Percentiles rank a stretch among this genome's conserved stretches.
These are phyloP conservation scores for Cercospora zeae-maydis DNA, from an alignment of 2,329 filamentous ascomycete species.

Conservation along the genomic window DNA sequence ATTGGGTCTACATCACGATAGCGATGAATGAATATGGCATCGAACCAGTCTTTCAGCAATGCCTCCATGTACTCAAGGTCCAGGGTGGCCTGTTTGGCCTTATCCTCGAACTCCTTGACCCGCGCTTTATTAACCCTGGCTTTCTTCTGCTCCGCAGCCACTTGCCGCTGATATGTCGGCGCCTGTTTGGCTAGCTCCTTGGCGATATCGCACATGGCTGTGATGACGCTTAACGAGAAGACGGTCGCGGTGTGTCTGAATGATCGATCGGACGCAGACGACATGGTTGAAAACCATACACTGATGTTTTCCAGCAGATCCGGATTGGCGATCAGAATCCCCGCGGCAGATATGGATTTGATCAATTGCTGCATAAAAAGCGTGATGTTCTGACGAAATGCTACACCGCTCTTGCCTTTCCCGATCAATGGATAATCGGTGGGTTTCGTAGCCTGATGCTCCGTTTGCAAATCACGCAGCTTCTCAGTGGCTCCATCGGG, in stretches of 20 bases:
- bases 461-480: slow-evolving; percentile 78
- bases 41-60: slow-evolving; percentile 79
- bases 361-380: slow-evolving; percentile 77
- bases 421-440: slow-evolving; percentile 90
- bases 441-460: slow-evolving; percentile 69
- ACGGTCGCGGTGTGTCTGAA: slow-evolving; percentile 93
- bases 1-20: slow-evolving; percentile 91
- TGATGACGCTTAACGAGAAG: slow-evolving; percentile 74
- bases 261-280: slow-evolving; percentile 78
- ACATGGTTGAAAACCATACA: slow-evolving; percentile 87
- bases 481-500: slow-evolving; percentile 78
- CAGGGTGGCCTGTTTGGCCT: slow-evolving; percentile 65
- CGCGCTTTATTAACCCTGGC: slow-evolving; percentile 73
- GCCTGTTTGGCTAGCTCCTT: slow-evolving; percentile 67
- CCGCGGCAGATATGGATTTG: slow-evolving; percentile 74
- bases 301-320: slow-evolving; percentile 83
- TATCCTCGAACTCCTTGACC: slow-evolving; percentile 67
- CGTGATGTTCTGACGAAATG: slow-evolving; percentile 73
- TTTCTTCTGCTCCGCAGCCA: slow-evolving; percentile 72
- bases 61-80: slow-evolving; percentile 67
- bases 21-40: slow-evolving; percentile 89
- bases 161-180: slow-evolving; percentile 72
- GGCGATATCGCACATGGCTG: slow-evolving; percentile 70
- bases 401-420: slow-evolving; percentile 66
- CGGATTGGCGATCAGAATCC: slow-evolving; percentile 70